Evolutionary conservation across 768 basidiomycete genomes (phyloP), one percentile per base, ranked within the genome.

Genomic region (Boletus eberwhitei): DNA sequence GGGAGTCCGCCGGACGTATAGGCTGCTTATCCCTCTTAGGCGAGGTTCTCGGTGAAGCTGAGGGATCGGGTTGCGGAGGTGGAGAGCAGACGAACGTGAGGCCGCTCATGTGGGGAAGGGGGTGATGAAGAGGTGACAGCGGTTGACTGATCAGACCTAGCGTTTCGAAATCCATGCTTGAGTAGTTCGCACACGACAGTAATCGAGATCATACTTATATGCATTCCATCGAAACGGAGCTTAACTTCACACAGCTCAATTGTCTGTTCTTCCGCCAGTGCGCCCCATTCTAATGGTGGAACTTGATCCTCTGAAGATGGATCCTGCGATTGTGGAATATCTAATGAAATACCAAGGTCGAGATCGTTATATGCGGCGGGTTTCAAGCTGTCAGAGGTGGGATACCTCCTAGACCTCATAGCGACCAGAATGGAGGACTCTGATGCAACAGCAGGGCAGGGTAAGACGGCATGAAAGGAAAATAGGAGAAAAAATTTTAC

Each of bases 191-290:
- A 51, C 39, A 17, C 41, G 22, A 51, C 24, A 45, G 19, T 21
- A 19, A 52, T 21, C 29, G 38, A 47, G 14, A 40, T 32, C 78
- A 56, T 71, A 85, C 83, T 70, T 54, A 80, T 74, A 7, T 58
- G 51, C 34, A 55, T 34, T 34, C 77, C 75, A 52, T 83, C 79
- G 49, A 79, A 80, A 34, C 72, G 68, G 16, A 88, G 63, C 29
- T 75, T 75, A 11, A 87, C 75, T 68, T 87, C 83, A 50, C 75
- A 82, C n/a, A 89, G 57, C 35, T 86, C 80, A 55, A 90, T 80
- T 3, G 66, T 75, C 8, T 73, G 70, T 49, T 87, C 85, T 64
- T 87, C 86, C 5, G 82, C 79, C 70, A 80, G 80, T 41, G 73
- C 69, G 45, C 86, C 84, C 79, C 80, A 77, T 39, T 77, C 72